Conservation (phyloP, 2,329 filamentous ascomycete genomes). For the Berkeleyomyces basicola region DNA sequence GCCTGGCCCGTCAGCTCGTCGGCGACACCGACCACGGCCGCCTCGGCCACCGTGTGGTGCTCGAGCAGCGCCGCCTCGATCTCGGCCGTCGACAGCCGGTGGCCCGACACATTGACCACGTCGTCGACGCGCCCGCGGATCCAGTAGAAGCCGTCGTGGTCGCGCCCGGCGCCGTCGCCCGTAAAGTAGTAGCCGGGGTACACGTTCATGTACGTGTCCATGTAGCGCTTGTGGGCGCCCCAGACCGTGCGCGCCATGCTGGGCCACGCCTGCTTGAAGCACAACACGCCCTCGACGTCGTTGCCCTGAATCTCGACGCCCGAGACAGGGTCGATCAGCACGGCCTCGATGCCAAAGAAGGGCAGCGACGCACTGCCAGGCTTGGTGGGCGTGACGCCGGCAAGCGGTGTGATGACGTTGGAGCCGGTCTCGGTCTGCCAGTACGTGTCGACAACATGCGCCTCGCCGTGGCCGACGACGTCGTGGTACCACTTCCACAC, state of each 20-base stretch:
- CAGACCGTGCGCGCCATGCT: constrained; percentile 97
- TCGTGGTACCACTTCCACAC: constrained; percentile 99
- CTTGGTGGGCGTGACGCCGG: constrained; percentile 88
- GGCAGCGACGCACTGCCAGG: constrained; percentile 89
- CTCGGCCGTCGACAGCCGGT: constrained; percentile 90
- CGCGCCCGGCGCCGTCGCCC: constrained; percentile 83
- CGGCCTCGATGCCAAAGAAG: constrained; percentile 96
- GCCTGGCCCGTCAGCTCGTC: constrained; percentile 95
- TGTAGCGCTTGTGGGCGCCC: constrained; percentile 94
- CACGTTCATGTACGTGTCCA: constrained; percentile 95
- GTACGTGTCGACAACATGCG: constrained; percentile 93
- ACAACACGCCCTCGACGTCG: constrained; percentile 90
- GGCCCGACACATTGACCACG: constrained; percentile 93
- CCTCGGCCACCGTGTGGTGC: constrained; percentile 77
- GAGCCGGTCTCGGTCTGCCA: constrained; percentile 99
- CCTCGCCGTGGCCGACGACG: constrained; percentile 79
- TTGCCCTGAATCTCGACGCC: constrained; percentile 89
- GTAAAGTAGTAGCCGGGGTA: constrained; percentile 98
- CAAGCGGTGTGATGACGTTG: constrained; percentile 85
- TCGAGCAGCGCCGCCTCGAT: constrained; percentile 95
- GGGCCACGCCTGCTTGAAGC: constrained; percentile 96
- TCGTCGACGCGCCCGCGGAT: constrained; percentile 97
- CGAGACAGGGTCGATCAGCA: constrained; percentile 90
- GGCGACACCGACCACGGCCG: constrained; percentile 80
- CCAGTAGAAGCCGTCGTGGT: constrained; percentile 99